phyloP scores from a whole-genome alignment of 495 filamentous ascomycete species.

The Hyaloscypha bicolor region DNA sequence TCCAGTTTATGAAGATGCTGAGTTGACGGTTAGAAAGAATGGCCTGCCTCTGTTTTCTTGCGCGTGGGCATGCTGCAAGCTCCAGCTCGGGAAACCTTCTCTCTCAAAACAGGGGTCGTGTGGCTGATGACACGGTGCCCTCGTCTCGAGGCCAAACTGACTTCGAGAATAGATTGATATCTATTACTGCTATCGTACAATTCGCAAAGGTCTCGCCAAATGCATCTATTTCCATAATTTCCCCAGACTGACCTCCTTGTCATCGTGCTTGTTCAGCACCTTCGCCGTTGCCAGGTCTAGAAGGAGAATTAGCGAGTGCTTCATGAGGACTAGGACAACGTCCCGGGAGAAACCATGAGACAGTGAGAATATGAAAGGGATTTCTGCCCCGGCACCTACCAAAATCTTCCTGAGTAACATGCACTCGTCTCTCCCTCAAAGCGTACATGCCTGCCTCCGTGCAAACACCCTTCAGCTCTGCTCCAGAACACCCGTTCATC shows the following conservation, averaged over 20 bases:
- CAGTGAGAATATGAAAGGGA: background rate
- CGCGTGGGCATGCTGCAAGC: background rate
- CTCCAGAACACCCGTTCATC: conserved; percentile 98
- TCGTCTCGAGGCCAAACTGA: background rate
- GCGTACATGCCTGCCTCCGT: conserved; percentile 99
- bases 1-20: background rate
- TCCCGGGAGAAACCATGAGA: no score
- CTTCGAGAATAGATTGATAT: conserved; percentile 3
- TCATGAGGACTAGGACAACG: no score
- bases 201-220: background rate
- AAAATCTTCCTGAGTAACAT: conserved; percentile 99
- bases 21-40: background rate
- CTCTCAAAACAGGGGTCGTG: background rate
- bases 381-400: no score
- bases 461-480: conserved; percentile 96
- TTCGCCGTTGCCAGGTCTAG: conserved; percentile 92
- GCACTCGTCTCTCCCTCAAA: conserved; percentile 88
- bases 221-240: conserved; percentile 86
- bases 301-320: background rate
- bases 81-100: conserved; percentile 20
- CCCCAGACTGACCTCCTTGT: conserved; percentile 88
- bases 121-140: background rate
- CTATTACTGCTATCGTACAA: conserved; percentile 4
- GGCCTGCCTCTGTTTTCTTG: background rate
- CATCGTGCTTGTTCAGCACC: conserved; percentile 99